Base-by-base conservation (phyloP, 202 grass and related monocot genomes). In the Digitaria exilis region DNA sequence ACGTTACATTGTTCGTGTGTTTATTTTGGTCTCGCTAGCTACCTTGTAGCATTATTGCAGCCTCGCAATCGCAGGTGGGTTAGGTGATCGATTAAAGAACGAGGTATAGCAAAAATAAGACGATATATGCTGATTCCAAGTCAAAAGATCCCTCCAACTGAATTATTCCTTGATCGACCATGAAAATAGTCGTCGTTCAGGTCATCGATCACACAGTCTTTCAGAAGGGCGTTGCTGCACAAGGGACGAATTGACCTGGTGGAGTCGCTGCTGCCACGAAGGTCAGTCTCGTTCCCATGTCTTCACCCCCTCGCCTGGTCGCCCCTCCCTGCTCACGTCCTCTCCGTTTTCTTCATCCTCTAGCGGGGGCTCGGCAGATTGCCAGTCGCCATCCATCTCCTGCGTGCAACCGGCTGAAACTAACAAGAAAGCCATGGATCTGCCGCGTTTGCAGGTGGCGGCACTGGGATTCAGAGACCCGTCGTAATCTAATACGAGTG, bases 141-240 rank as follows among this genome's bases (percentile, higher is more conserved):
- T 51, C 30, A 77, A 62, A 68, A 24, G 72, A 82, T 71, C 61
- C 64, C 55, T 45, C 65, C 10, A 65, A 42, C 35, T 18, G 34
- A 24, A 24, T 4, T 5, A 28, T 15, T 13, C 19, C 17, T 44
- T 56, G 39, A 25, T 44, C 12, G 17, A 25, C 14, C 15, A 75
- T 15, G 34, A 60, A 69, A 19, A 70, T 69, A 13, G 16, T 19
- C 41, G 50, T 31, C 14, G 1, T 60, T 37, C 30, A 29, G 21
- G 37, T 49, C 37, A 66, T 31, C 50, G 13, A n/a, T n/a, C 21
- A 3, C 21, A 7, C 17, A 41, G 1, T 62, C 30, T 15, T 78
- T 29, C 24, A 63, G 7, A 71, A 24, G 3, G 16, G 34, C 42
- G 9, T 4, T 12, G 13, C 5, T 12, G 13, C 16, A 25, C 14